A percentile compares a stretch with the other conserved stretches of the same genome.
Evolutionary conservation across 306 rosid genomes (phyloP).

Genomic region (Vigna nakashimae): DNA sequence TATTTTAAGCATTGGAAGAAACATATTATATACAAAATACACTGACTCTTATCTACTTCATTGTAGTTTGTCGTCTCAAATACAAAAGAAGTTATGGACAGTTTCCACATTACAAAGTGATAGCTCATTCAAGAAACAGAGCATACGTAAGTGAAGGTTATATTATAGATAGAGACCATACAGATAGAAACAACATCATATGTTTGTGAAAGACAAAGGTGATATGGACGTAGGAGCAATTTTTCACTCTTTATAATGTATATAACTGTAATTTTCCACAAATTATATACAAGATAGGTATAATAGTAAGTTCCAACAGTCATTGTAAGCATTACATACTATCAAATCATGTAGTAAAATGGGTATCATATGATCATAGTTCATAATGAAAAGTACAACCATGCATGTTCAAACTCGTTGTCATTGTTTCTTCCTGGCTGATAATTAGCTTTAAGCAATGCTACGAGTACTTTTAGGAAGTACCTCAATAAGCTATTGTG

Average conservation of each 20-base stretch:
- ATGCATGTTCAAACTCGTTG: neutral
- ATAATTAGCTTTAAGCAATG: neutral
- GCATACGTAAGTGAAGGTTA: slow-evolving; percentile 5
- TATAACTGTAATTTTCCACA: neutral
- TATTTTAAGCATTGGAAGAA: neutral
- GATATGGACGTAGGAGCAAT: neutral
- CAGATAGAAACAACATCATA: neutral
- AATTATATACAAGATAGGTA: neutral
- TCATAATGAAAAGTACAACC: neutral
- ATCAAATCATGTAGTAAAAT: neutral
- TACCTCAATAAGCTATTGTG: neutral
- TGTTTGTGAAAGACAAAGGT: neutral
- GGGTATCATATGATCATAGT: neutral
- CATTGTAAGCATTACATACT: neutral
- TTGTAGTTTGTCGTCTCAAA: slow-evolving; percentile 69
- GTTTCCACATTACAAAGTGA: slow-evolving; percentile 69
- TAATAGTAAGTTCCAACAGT: neutral
- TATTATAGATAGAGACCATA: slow-evolving; percentile 1
- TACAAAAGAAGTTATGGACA: slow-evolving; percentile 59
- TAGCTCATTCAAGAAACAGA: neutral
- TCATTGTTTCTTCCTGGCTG: neutral
- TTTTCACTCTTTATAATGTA: neutral
- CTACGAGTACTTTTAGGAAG: neutral
- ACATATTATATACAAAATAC: neutral
- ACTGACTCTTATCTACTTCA: slow-evolving; percentile 10